A percentile compares a stretch with the other conserved stretches of the same genome.
These are phyloP conservation scores for Logfia minima DNA, from an alignment of 129 eudicot genomes.

Conservation along the genomic window DNA sequence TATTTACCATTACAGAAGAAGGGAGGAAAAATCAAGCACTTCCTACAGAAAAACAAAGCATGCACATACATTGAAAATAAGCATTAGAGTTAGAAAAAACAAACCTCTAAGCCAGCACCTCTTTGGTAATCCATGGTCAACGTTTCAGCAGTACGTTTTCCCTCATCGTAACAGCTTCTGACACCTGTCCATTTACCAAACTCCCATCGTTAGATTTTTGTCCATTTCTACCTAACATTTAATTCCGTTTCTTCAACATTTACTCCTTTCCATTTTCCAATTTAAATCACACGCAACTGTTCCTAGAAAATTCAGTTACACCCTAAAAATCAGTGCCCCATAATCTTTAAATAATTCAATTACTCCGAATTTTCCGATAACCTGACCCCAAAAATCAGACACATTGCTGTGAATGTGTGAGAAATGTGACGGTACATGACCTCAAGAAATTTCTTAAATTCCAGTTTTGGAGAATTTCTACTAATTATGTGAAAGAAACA, in stretches of 20 bases:
- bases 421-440: too few relatives aligned
- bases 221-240: neutral
- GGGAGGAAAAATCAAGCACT: too few relatives aligned
- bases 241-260: neutral
- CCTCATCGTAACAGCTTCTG: slow-evolving; percentile 89
- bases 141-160: slow-evolving; percentile 83
- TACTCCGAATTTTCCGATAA: neutral
- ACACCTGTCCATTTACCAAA: slow-evolving; percentile 57
- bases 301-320: neutral
- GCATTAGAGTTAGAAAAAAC: slow-evolving; percentile 2
- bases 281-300: neutral
- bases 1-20: too few relatives aligned
- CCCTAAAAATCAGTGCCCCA: neutral
- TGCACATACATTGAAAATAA: neutral
- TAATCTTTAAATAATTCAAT: neutral
- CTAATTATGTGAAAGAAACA: too few relatives aligned
- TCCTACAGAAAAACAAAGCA: too few relatives aligned
- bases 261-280: neutral
- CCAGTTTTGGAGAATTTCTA: too few relatives aligned
- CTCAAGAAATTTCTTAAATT: too few relatives aligned
- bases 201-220: neutral
- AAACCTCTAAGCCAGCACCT: slow-evolving; percentile 85
- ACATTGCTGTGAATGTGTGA: neutral
- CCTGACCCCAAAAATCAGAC: neutral
- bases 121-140: slow-evolving; percentile 85